Evolutionary conservation across 768 basidiomycete genomes (phyloP).

Genomic region (Suillus paluster): DNA sequence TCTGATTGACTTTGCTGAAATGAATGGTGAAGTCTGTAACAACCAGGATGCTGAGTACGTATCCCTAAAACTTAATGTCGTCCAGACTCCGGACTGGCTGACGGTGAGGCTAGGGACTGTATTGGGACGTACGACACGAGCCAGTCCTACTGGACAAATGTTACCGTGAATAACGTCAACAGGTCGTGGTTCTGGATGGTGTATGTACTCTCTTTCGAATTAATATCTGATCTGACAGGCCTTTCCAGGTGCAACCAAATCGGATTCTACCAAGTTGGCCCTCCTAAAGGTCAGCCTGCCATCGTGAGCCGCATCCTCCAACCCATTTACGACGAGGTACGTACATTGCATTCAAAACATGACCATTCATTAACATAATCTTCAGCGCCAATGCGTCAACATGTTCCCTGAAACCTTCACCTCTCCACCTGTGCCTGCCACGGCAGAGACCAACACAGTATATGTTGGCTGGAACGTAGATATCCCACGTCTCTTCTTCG

Average conservation of each 20-base stretch:
- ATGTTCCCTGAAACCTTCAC: slow-evolving; percentile 68
- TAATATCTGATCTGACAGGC: background rate
- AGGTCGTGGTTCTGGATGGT: slow-evolving; percentile 79
- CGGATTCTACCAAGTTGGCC: slow-evolving; percentile 50
- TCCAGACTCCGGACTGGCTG: too few species aligned
- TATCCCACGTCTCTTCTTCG: slow-evolving; percentile 65
- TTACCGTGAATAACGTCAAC: slow-evolving; percentile 52
- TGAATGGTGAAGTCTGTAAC: slow-evolving; percentile 52
- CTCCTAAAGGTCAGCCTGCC: slow-evolving; percentile 40
- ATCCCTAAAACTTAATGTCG: too few species aligned
- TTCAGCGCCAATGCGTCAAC: slow-evolving; percentile 66
- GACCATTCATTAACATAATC: background rate
- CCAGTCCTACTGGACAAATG: slow-evolving; percentile 54
- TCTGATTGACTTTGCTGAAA: background rate
- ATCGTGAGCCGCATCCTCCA: slow-evolving; percentile 39
- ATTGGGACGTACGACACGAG: slow-evolving; percentile 47
- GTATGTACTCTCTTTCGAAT: slow-evolving; percentile 35
- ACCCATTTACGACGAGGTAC: slow-evolving; percentile 33
- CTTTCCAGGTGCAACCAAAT: slow-evolving; percentile 66
- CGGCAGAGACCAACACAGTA: slow-evolving; percentile 45
- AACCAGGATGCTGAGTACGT: slow-evolving; percentile 52
- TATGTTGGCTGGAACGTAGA: slow-evolving; percentile 69
- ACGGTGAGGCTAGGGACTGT: slow-evolving; percentile 28
- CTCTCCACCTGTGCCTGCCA: slow-evolving; percentile 47
- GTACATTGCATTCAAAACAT: background rate